Percentiles rank a stretch among this genome's conserved stretches.
Evolutionary conservation across 768 basidiomycete species (phyloP).

Genomic region (Lactifluus rugatus): DNA sequence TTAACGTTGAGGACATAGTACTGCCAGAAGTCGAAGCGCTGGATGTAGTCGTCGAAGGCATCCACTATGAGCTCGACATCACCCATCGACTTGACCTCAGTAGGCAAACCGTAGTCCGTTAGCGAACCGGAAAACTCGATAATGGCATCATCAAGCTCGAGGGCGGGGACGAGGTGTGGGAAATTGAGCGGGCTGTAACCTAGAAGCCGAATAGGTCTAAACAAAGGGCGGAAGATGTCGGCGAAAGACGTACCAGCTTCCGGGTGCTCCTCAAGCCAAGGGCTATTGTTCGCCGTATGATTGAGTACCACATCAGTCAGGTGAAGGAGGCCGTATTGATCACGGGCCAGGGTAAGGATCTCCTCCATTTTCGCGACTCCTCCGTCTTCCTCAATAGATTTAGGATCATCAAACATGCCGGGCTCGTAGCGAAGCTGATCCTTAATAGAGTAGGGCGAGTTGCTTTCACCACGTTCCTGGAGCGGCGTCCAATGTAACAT

Average conservation of each 20-base stretch:
- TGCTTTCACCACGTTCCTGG: conserved; percentile 81
- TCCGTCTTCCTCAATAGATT: conserved; percentile 33
- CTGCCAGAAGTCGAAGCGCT: conserved; percentile 75
- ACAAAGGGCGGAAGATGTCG: neutral
- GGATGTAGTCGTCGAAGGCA: conserved; percentile 52
- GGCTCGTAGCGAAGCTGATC: conserved; percentile 80
- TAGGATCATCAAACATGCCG: conserved; percentile 46
- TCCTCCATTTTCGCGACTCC: conserved; percentile 51
- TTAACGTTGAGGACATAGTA: conserved; percentile 82
- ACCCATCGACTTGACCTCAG: conserved; percentile 44
- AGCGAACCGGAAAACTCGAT: conserved; percentile 70
- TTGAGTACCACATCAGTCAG: conserved; percentile 96
- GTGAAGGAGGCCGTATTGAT: conserved; percentile 82
- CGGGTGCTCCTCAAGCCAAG: conserved; percentile 88
- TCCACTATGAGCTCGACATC: conserved; percentile 62
- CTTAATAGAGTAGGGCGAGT: conserved; percentile 89
- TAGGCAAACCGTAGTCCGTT: conserved; percentile 59
- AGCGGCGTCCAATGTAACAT: conserved; percentile 97
- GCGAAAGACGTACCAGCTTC: conserved; percentile 65
- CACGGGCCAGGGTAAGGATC: conserved; percentile 58
- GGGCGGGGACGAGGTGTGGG: conserved; percentile 85
- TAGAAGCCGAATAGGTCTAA: conserved; percentile 23
- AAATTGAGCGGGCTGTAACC: conserved; percentile 88
- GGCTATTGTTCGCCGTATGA: conserved; percentile 90
- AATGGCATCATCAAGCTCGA: conserved; percentile 85